Conservation (phyloP, 2,329 filamentous ascomycete genomes). For the Alternaria arbusti region DNA sequence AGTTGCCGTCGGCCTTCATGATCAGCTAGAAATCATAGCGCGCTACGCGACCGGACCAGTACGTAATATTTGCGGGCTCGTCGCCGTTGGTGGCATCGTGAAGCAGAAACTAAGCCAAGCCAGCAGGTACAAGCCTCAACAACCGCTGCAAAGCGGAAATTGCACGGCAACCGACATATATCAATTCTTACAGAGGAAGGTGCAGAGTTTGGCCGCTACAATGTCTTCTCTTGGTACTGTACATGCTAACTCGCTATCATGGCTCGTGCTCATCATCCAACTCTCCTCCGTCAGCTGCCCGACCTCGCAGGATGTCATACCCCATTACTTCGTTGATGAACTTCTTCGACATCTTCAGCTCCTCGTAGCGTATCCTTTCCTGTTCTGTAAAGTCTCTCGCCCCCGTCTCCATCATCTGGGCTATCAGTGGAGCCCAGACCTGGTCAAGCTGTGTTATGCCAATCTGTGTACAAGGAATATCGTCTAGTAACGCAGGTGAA, state of each 20-base stretch:
- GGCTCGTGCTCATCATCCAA: conserved; percentile 30
- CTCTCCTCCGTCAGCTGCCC: conserved; percentile 32
- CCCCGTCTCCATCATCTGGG: conserved; percentile 39
- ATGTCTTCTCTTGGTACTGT: not conserved
- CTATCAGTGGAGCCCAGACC: conserved; percentile 44
- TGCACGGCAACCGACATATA: conserved; percentile 17
- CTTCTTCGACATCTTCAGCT: conserved; percentile 35
- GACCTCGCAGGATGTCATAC: conserved; percentile 44
- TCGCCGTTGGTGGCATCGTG: conserved; percentile 19
- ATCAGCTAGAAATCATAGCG: conserved; percentile 18
- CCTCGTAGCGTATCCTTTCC: conserved; percentile 36
- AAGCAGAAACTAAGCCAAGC: conserved; percentile 19
- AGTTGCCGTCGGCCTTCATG: conserved; percentile 21
- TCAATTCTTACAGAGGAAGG: not conserved
- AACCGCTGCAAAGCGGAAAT: conserved; percentile 19
- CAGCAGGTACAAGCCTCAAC: conserved; percentile 15
- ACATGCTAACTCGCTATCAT: conserved; percentile 6
- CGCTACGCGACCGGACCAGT: conserved; percentile 19
- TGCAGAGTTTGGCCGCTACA: conserved; percentile 4
- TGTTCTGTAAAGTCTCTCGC: conserved; percentile 38
- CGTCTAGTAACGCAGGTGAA: conserved; percentile 43
- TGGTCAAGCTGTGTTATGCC: conserved; percentile 46
- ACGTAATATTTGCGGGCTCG: conserved; percentile 28
- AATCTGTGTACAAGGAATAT: conserved; percentile 45
- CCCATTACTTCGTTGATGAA: conserved; percentile 48